Base-by-base conservation (phyloP, 73 alveolate genomes). In the Stentor roeselii region DNA sequence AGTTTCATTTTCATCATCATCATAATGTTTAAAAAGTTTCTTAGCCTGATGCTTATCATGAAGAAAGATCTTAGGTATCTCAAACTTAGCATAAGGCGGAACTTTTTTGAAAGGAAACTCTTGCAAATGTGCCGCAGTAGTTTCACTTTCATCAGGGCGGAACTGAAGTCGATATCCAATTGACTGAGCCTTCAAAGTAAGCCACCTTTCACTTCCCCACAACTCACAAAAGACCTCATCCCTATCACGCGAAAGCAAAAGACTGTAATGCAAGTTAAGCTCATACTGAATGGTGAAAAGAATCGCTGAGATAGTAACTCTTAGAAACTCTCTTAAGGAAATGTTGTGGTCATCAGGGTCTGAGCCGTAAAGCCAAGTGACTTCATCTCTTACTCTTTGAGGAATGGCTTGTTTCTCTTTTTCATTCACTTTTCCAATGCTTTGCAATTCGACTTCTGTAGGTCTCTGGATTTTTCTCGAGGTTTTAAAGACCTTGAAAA, bases 171-270 rank as follows among this genome's bases (percentile, higher is more conserved):
- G 21, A 32, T 67, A 67, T 27, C 41, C n/a, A 30, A 67, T 34
- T n/a, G n/a, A 21, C 14, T 67, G n/a, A 21, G 80, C 80, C 41
- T 67, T 67, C 1, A 0, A 1, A 27, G 21, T n/a, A 27, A 67
- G 80, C 80, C 80, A 67, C 34, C 34, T 34, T 67, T 67, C 80
- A 2, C 41, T 67, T 14, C 42, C 42, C 2, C 14, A 67, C 2
- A 67, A 21, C 41, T 67, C 37, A 67, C 80, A 67, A 2, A 67
- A 67, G 80, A 67, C 21, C 2, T 67, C 80, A 34, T 67, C 80
- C 37, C 34, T 67, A 32, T 67, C 80, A 30, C 80, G 37, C 21
- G 80, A 67, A 1, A 0, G 0, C 27, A 67, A 34, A 67, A 67
- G 37, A 21, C 42, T 21, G 2, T 67, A 67, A 21, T 32, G 15